Evolutionary conservation across 106 monocot genomes (phyloP), one percentile per base, ranked within the genome.

Genomic region (Dendrobium chrysotoxum): DNA sequence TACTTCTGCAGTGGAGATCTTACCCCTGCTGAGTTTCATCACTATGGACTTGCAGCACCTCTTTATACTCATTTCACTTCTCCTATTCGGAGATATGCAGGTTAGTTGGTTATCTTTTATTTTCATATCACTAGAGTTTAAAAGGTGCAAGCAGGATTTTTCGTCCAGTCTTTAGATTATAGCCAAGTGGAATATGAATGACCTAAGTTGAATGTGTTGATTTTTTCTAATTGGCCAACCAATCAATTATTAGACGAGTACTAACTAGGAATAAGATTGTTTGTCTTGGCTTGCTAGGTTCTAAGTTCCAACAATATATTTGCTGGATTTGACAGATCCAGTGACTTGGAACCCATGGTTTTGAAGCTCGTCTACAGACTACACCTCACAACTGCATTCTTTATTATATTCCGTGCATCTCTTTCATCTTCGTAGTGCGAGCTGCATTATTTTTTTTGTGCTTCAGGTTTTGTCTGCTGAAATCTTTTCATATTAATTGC

Each of bases 1-100:
- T 99, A 99, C 80, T 99, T 99, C 87, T 90, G 92, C 38, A 99
- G 98, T 79, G 98, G 98, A 83, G 98, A 99, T 84, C 82, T 99
- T 67, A 85, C 79, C 71, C 77, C 80, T 54, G 80, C 91, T 73
- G 98, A 99, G 73, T 99, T 86, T 88, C 79, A 80, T 75, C 98
- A 99, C 78, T 99, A 99, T 85, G 98, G 95, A 23, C 95, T 99
- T 83, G 98, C 98, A 54, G 75, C 98, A 70, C 87, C 92, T 85
- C 85, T 99, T 4, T 99, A 99, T 80, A 99, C 98, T 38, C 98
- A 99, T 85, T 99, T 99, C 39, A 99, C 98, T 54, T 99, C 98
- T 80, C 98, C 98, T 39, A 99, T 99, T 83, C 92, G 98, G 35
- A 86, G 98, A 90, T 99, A 95, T 90, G 98, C 98, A 86, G 98